A percentile compares a stretch with the other conserved stretches of the same genome.
Evolutionary conservation across 345 rosid genomes (phyloP).

Genomic region (Eucalyptus pumila): DNA sequence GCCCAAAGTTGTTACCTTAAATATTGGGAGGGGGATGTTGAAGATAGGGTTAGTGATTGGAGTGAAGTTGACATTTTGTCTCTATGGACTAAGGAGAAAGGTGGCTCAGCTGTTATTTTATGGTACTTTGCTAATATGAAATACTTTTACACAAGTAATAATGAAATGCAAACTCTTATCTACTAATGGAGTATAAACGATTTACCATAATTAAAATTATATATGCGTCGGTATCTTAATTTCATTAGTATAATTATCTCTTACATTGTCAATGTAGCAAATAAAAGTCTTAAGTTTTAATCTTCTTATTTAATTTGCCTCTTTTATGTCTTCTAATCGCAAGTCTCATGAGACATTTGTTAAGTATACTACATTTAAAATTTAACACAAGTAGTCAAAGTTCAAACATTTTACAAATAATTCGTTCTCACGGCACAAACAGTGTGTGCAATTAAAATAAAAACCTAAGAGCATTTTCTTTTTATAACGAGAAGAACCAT

Average conservation of each 20-base stretch:
- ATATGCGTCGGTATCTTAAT: background rate
- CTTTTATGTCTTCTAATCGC: background rate
- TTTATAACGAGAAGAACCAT: too few species aligned
- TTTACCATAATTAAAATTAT: background rate
- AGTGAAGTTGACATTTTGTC: background rate
- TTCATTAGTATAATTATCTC: background rate
- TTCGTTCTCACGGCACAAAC: too few species aligned
- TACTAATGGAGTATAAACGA: background rate
- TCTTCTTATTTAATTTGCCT: background rate
- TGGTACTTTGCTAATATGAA: background rate
- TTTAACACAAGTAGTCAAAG: too few species aligned
- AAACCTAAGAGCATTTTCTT: too few species aligned
- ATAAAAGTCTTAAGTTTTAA: background rate
- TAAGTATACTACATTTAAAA: background rate
- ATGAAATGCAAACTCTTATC: background rate
- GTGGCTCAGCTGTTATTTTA: background rate
- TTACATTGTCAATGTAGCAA: background rate
- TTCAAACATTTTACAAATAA: too few species aligned
- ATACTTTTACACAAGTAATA: background rate
- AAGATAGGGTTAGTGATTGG: background rate
- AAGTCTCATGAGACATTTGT: background rate
- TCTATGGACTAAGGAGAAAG: background rate
- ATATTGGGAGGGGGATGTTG: fast-evolving
- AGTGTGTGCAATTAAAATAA: too few species aligned
- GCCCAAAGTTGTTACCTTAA: background rate